Base-by-base conservation (phyloP, 345 rosid species). In the Dipteronia dyeriana region DNA sequence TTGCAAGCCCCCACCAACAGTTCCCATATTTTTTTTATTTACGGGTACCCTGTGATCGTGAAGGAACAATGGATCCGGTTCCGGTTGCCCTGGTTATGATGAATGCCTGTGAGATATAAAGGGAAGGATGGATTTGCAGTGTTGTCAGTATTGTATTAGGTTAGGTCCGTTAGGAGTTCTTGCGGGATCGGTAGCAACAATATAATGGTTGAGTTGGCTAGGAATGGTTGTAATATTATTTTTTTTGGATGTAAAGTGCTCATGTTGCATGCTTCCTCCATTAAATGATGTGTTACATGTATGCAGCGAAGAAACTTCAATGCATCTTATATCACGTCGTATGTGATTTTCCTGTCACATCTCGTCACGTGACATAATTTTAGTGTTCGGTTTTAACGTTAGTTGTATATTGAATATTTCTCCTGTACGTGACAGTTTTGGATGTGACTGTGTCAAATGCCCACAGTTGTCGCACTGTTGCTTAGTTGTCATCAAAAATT, bases 1-100 rank as follows among this genome's bases (percentile, higher is more conserved):
- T 12, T 34, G 22, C 25, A 34, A 13, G 53, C 47, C 45, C 69
- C 61, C 22, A 49, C 63, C 76, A 51, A 68, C 8, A 53, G 74
- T 47, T 69, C 74, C 76, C 39, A 34, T 41, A 66, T 51, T 62
- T 75, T 71, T 70, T 39, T 25, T 0, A 7, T 41, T 7, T 7
- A 1, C 25, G 47, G 75, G 79, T 43, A 49, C 71, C 49, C 34
- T 6, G 26, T 5, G 64, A 10, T 56, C 38, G 20, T 75, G 29
- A 20, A 31, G 59, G 25, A 31, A 64, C 25, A 60, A 65, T 41
- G 66, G 75, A 67, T 47, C 22, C 3, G 60, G 59, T 41, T 39
- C 41, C 3, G 60, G 59, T 41, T 39, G 26, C 26, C 39, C 3
- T 51, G 29, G 19, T 47, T 8, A 3, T 47, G n/a, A 9, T 62